Evolutionary conservation across 257 asterid genomes (phyloP).

Genomic region (Mitragyna speciosa): DNA sequence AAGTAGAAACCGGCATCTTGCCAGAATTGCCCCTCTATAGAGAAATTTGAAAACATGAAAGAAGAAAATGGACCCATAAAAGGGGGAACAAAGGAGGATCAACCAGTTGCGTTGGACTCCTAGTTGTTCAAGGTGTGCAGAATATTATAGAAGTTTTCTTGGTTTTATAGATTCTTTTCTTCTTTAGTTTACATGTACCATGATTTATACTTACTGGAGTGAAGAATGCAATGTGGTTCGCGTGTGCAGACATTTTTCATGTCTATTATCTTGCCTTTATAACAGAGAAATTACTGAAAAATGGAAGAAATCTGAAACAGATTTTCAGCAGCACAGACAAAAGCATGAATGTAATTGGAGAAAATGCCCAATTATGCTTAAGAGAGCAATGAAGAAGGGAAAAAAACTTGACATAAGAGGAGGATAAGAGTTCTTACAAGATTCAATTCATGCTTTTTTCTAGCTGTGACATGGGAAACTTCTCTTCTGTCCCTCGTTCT

Average conservation of each 20-base stretch:
- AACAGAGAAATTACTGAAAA: slow-evolving; percentile 7
- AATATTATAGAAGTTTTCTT: slow-evolving; percentile 43
- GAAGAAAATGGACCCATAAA: neutral
- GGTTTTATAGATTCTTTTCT: slow-evolving; percentile 35
- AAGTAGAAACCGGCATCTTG: slow-evolving; percentile 79
- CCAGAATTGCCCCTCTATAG: slow-evolving; percentile 61
- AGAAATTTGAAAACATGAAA: slow-evolving; percentile 33
- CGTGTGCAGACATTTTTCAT: slow-evolving; percentile 40
- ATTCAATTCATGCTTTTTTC: slow-evolving; percentile 25
- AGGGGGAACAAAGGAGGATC: slow-evolving; percentile 50
- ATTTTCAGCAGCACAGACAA: neutral
- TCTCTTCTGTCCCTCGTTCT: slow-evolving; percentile 14
- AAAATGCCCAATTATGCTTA: slow-evolving; percentile 3
- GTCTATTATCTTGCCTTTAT: slow-evolving; percentile 26
- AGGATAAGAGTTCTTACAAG: slow-evolving; percentile 35
- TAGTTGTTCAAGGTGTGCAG: slow-evolving; percentile 62
- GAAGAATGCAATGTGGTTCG: slow-evolving; percentile 51
- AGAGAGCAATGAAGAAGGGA: slow-evolving; percentile 8
- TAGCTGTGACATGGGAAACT: slow-evolving; percentile 12
- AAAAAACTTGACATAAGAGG: neutral
- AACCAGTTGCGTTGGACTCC: slow-evolving; percentile 37
- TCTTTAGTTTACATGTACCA: slow-evolving; percentile 39
- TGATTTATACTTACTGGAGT: slow-evolving; percentile 60
- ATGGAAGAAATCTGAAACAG: slow-evolving; percentile 16
- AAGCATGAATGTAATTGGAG: slow-evolving; percentile 15